These are phyloP conservation scores for Diversispora epigaea DNA, from an alignment of 192 early-diverging fungal species.

Conservation along the genomic window DNA sequence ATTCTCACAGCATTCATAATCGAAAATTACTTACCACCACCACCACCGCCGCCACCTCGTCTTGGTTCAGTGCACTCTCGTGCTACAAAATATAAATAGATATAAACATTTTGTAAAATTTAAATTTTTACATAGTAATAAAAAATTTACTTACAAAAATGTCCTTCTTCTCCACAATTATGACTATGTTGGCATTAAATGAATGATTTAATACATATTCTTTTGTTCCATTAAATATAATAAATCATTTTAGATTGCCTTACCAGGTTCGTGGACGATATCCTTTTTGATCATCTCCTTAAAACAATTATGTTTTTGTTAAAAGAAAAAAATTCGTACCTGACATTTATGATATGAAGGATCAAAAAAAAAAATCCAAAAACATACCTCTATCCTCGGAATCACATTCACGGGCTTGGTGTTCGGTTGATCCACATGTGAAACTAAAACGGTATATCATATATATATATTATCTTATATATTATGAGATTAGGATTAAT, in stretches of 20 bases:
- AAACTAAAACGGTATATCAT: not conserved
- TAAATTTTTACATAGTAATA: not conserved
- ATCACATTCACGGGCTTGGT: not conserved
- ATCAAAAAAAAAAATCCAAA: not conserved
- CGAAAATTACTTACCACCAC: not conserved
- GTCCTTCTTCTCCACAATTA: conserved; percentile 5
- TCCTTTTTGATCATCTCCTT: not conserved
- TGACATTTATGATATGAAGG: not conserved
- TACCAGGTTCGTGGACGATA: not conserved
- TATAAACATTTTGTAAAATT: not conserved
- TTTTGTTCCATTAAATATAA: not conserved
- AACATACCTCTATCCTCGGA: not conserved
- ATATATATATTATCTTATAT: not conserved
- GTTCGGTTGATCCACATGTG: not conserved
- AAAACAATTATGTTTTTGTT: not conserved
- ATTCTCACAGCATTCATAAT: not conserved
- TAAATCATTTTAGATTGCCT: not conserved
- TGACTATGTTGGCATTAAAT: not conserved
- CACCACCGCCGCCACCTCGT: not conserved
- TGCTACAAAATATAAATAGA: not conserved
- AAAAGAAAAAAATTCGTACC: not conserved
- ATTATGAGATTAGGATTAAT: not conserved
- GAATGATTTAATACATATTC: not conserved
- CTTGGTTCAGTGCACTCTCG: not conserved
- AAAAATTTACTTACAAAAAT: not conserved